Evolutionary conservation across 169 alveolate genomes (phyloP), one percentile per base, ranked within the genome.

Genomic region (Ichthyophthirius multifiliis): DNA sequence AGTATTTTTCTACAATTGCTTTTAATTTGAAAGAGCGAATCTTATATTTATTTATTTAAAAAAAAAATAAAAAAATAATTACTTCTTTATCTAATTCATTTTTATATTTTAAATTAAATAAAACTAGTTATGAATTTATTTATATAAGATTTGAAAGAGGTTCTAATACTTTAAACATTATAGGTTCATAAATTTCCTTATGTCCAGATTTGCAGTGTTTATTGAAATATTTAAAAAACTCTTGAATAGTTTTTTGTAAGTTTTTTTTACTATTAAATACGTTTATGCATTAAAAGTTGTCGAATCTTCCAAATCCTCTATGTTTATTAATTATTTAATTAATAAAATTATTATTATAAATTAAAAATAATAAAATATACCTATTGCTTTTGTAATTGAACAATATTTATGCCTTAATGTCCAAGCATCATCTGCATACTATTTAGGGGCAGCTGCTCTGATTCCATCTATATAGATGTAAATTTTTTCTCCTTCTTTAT

Each of bases 371-470:
- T 55, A 55, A 20, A 27, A 27, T 27, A 27, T 55, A 55, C 71
- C 13, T 4, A 55, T 15, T 6, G 71, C 71, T 27, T 55, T 55
- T 27, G 31, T 27, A 20, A 55, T 55, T 27, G 23, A 34, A 55
- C 71, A 55, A 27, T 37, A 39, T 39, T 67, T 67, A 67, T 67
- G 77, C 10, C 77, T 41, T 5, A 67, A 20, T 3, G 46, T 34
- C 43, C 46, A 35, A 16, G 55, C 15, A n/a, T 62, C 41, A 67
- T 67, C 77, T n/a, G 77, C 77, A 67, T 67, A 62, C 27, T 67
- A 47, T 41, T 67, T 67, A 18, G 77, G 35, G 20, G 41, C 77
- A 16, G 64, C 77, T 7, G 64, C 35, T 16, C 45, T 18, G 41
- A 67, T 67, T 10, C 77, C 77, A 67, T 67, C 77, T n/a, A n/a